A percentile compares a stretch with the other conserved stretches of the same genome.
Evolutionary conservation across 169 alveolate species (phyloP).

Genomic region (Amoebophrya sp.): DNA sequence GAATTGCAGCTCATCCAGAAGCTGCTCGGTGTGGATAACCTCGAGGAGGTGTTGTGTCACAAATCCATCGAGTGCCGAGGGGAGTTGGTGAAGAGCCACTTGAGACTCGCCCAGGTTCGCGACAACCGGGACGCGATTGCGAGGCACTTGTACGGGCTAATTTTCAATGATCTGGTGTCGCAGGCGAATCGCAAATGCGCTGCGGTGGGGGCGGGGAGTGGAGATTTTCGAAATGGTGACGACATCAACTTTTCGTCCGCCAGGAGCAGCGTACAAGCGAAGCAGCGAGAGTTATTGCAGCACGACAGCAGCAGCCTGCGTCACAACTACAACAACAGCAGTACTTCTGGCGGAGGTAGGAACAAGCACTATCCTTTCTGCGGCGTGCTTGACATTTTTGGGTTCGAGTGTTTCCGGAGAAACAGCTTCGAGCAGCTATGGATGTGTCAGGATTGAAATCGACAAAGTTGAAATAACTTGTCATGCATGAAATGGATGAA

Average conservation of each 20-base stretch:
- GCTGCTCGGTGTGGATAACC: not conserved
- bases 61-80: not conserved
- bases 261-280: conserved; percentile 83
- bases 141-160: conserved; percentile 86
- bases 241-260: conserved; percentile 87
- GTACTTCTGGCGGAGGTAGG: too few species aligned
- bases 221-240: too few species aligned
- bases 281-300: conserved; percentile 64
- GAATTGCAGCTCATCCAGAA: not conserved
- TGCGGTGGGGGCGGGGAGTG: too few species aligned
- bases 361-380: not conserved
- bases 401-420: conserved; percentile 89
- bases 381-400: conserved; percentile 92
- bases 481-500: too few species aligned
- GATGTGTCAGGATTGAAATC: too few species aligned
- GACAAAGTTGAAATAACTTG: too few species aligned
- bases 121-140: conserved; percentile 82
- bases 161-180: not conserved
- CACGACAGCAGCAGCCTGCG: conserved; percentile 41
- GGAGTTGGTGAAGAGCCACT: not conserved
- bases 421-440: conserved; percentile 78
- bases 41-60: not conserved
- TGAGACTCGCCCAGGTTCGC: conserved; percentile 61
- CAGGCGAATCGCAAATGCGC: too few species aligned
- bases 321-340: too few species aligned